A percentile compares a stretch with the other conserved stretches of the same genome.
Conservation (phyloP, 306 rosid species). For the Benincasa hispida region DNA sequence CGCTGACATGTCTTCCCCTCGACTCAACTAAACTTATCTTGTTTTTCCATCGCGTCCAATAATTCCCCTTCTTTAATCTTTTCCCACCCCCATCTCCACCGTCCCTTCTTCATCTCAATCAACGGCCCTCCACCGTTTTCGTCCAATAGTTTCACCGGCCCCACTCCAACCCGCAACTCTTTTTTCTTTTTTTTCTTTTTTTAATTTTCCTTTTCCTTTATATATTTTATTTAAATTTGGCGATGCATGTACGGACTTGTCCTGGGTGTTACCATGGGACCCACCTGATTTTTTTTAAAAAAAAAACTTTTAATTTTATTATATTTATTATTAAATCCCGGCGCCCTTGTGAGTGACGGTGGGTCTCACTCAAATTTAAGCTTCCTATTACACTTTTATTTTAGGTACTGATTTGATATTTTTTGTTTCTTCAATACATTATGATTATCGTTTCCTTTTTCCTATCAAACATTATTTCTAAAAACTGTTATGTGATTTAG, state of each 20-base stretch:
- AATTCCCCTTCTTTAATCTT: background rate
- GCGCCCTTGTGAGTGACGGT: background rate
- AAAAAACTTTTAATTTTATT: background rate
- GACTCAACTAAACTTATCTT: constrained; percentile 1
- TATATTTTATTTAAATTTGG: background rate
- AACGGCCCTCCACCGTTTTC: background rate
- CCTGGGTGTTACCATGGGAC: background rate
- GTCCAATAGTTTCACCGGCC: background rate
- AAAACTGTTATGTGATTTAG: too few relatives aligned
- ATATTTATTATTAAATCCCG: background rate
- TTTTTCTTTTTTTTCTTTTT: background rate
- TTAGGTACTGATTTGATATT: background rate
- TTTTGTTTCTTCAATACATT: background rate
- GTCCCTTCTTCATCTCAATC: background rate
- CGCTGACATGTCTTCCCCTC: constrained; percentile 37
- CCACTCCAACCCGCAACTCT: background rate
- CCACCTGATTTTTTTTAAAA: background rate
- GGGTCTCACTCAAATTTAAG: background rate
- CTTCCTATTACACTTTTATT: background rate
- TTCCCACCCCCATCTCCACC: background rate
- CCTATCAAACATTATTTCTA: too few relatives aligned
- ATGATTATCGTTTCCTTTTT: too few relatives aligned
- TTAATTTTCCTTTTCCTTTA: too few relatives aligned
- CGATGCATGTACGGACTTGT: background rate
- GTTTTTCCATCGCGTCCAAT: background rate